Conservation (phyloP, 1,284 basidiomycete genomes). For the Irpex sp. region DNA sequence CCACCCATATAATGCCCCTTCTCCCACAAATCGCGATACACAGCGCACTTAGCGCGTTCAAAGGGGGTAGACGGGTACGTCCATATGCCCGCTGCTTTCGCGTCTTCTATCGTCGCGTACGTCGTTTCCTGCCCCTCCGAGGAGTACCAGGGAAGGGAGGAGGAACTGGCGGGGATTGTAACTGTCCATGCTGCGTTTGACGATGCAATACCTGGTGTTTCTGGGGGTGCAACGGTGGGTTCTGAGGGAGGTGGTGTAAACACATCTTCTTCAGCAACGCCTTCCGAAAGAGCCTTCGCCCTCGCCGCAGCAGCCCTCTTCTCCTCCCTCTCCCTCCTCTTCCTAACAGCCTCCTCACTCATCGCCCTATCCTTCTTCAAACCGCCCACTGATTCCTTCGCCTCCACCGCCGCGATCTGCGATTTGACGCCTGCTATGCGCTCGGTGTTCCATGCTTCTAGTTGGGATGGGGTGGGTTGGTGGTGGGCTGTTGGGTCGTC, state of each 20-base stretch:
- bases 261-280: conserved; percentile 8
- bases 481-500: conserved; percentile 65
- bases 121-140: conserved; percentile 26
- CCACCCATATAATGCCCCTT: conserved; percentile 82
- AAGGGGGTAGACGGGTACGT: conserved; percentile 59
- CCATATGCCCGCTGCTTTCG: conserved; percentile 70
- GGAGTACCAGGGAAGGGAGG: conserved; percentile 56
- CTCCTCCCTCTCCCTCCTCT: conserved; percentile 67
- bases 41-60: conserved; percentile 71
- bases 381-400: conserved; percentile 37
- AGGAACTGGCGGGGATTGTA: conserved; percentile 57
- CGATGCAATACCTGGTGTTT: conserved; percentile 18
- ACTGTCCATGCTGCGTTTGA: conserved; percentile 42
- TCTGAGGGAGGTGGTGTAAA: not conserved
- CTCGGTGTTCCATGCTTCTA: conserved; percentile 51
- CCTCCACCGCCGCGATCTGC: conserved; percentile 43
- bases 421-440: conserved; percentile 38
- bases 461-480: conserved; percentile 45
- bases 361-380: conserved; percentile 39
- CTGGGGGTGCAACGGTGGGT: conserved; percentile 2
- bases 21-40: conserved; percentile 78
- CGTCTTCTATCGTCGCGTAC: conserved; percentile 54
- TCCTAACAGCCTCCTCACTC: conserved; percentile 58
- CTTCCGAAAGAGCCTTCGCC: conserved; percentile 27
- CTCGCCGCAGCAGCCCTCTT: conserved; percentile 37